A percentile compares a stretch with the other conserved stretches of the same genome.
Evolutionary conservation across 345 rosid genomes (phyloP).

Genomic region (Eucalyptus curtisii): DNA sequence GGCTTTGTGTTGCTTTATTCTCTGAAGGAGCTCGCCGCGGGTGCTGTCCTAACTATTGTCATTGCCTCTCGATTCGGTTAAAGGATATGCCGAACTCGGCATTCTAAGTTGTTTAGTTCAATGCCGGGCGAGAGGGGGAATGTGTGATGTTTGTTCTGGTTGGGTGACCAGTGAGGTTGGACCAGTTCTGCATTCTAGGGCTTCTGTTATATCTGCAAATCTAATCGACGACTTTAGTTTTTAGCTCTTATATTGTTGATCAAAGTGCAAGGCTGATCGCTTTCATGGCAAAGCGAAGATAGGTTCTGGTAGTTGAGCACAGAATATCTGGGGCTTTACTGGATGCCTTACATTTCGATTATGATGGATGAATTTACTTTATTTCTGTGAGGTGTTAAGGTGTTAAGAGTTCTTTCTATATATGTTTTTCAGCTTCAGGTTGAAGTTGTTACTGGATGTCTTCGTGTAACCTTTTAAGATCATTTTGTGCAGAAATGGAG

Average conservation of each 20-base stretch:
- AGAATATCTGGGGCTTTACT: not conserved
- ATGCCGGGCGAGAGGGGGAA: not conserved
- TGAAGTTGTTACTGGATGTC: not conserved
- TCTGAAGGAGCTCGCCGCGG: not conserved
- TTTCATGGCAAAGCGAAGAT: not conserved
- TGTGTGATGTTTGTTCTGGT: not conserved
- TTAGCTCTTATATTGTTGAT: not conserved
- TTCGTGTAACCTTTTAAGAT: not conserved
- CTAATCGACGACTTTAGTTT: not conserved
- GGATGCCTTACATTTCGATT: not conserved
- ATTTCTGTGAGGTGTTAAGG: not conserved
- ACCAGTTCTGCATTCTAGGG: not conserved
- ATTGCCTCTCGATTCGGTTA: not conserved
- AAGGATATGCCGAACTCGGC: not conserved
- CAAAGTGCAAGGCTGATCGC: not conserved
- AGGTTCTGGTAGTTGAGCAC: not conserved
- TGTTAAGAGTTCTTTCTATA: not conserved
- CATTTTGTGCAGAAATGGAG: constrained; percentile 35
- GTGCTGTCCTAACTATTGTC: not conserved
- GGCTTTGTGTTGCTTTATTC: not conserved
- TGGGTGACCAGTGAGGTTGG: not conserved
- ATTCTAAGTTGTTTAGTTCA: not conserved
- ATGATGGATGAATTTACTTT: not conserved
- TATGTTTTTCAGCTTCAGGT: not conserved
- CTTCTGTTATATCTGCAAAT: not conserved